Conservation (phyloP, 176 grass and related monocot genomes). For the Hsuehochloa calcarea region DNA sequence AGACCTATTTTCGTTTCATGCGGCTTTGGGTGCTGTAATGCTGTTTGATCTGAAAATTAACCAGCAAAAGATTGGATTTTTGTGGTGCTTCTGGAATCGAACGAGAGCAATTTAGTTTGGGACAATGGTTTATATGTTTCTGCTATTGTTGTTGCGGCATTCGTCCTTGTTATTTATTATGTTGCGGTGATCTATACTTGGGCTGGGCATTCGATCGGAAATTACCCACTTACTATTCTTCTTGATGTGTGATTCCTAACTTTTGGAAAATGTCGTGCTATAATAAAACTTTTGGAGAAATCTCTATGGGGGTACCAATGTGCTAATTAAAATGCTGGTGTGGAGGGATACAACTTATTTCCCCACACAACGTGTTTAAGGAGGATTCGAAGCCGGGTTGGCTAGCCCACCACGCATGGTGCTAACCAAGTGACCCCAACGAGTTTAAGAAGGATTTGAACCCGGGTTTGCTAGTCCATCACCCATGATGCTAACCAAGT, state of each 20-base stretch:
- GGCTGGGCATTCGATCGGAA: not conserved
- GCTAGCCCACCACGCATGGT: too few relatives aligned
- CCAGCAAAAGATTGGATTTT: not conserved
- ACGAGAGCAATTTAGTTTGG: not conserved
- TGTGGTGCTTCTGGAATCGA: not conserved
- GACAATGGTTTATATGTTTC: not conserved
- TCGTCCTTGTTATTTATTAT: not conserved
- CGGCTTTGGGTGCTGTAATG: not conserved
- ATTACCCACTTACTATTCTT: not conserved
- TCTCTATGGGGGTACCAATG: not conserved
- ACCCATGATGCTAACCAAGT: too few relatives aligned
- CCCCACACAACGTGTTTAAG: too few relatives aligned
- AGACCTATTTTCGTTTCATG: conserved; percentile 2
- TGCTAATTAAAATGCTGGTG: not conserved
- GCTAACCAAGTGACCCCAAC: too few relatives aligned
- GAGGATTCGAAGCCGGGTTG: too few relatives aligned
- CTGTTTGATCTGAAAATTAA: conserved; percentile 9
- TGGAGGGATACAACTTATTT: too few relatives aligned
- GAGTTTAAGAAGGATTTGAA: too few relatives aligned
- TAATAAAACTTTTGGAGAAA: not conserved
- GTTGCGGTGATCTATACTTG: not conserved
- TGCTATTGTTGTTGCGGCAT: not conserved
- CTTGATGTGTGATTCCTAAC: not conserved
- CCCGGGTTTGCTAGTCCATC: too few relatives aligned
- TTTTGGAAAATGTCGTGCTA: not conserved